Evolutionary conservation across 2,329 filamentous ascomycete genomes (phyloP).

Genomic region (Neurospora sp.): DNA sequence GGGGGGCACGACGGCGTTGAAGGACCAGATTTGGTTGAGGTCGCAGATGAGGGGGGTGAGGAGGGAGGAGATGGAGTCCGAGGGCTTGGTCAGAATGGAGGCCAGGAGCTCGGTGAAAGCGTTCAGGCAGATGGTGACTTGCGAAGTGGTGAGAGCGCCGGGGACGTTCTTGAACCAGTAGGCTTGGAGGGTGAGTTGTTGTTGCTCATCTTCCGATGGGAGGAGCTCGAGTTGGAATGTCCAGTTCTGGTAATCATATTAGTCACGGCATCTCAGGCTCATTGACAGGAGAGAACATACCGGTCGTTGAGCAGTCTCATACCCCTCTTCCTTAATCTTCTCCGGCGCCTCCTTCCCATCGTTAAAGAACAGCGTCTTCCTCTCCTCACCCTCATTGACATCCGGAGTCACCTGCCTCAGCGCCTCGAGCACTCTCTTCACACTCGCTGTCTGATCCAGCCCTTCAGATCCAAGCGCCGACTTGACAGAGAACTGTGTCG

Average conservation of each 20-base stretch:
- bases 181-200: constrained; percentile 1
- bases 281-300: neutral
- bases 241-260: neutral
- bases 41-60: constrained; percentile 5
- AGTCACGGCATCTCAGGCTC: neutral
- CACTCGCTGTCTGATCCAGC: neutral
- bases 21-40: constrained; percentile 6
- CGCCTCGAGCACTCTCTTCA: neutral
- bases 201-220: neutral
- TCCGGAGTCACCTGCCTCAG: neutral
- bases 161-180: constrained; percentile 5
- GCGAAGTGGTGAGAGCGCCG: neutral
- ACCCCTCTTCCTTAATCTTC: neutral
- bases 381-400: too few relatives aligned
- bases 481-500: constrained; percentile 4
- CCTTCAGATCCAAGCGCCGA: constrained; percentile 1
- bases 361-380: constrained; percentile 3
- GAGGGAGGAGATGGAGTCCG: neutral
- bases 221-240: constrained; percentile 5
- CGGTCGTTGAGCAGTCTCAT: neutral
- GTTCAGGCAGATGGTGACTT: constrained; percentile 1
- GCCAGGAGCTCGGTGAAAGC: constrained; percentile 5
- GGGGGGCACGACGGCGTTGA: constrained; percentile 30
- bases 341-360: neutral
- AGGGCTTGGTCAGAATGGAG: constrained; percentile 1